Base-by-base conservation (phyloP, 2,329 filamentous ascomycete species). In the Sclerotinia sclerotiorum region DNA sequence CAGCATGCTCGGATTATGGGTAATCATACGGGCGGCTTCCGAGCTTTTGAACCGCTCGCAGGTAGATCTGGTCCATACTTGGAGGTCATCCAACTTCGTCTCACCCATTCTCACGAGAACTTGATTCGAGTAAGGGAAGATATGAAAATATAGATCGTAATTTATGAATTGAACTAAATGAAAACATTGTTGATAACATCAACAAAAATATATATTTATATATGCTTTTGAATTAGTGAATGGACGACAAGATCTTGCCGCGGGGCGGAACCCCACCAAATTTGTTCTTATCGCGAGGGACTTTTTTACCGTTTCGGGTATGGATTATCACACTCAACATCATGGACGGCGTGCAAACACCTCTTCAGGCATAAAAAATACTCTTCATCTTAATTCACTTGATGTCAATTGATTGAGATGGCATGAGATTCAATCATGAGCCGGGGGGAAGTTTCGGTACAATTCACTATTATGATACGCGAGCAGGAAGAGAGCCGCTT, bases 221-320 rank as follows among this genome's bases (percentile, higher is more conserved):
- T 62, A 32, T 62, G 32, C 32, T 62, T 13, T 15, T 51, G 46
- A 62, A 62, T 24, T 4, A 6, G 7, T 21, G 29, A 64, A 39
- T n/a, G n/a, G 29, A 21, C 15, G 46, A 44, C 39, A 57, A 65
- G 52, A 39, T 54, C 11, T 24, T 32, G 21, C 68, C 52, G 68
- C 68, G 68, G 68, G 71, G 66, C 65, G 57, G 24, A 70, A 61
- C 71, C 69, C 73, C 69, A 57, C 68, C 63, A 69, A 69, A 62
- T 61, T 49, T 27, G 42, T 60, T 66, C 72, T 74, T 74, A 73
- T 74, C 74, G 70, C 48, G 15, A n/a, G 69, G 74, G 74, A 76
- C 58, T 69, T 71, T 72, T 73, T 75, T 58, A 63, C 74, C 73
- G 11, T 46, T 71, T 76, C 69, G 63, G 74, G 74, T 57, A 72